Percentiles rank a stretch among this genome's conserved stretches.
These are phyloP conservation scores for Saturnispora ahearnii DNA, from an alignment of 805 yeast species.

Conservation along the genomic window DNA sequence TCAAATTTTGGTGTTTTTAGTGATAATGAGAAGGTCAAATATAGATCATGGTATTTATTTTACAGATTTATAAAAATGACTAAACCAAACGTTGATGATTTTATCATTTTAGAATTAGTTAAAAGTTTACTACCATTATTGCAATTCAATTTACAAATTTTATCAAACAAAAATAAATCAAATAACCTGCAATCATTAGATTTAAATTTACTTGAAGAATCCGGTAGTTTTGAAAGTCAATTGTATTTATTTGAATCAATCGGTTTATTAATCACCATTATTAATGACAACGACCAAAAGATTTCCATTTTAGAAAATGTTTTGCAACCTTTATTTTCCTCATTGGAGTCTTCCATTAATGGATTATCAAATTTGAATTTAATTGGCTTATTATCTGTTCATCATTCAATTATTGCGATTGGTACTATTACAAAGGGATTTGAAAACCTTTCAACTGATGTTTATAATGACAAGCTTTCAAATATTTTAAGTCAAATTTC, in stretches of 20 bases:
- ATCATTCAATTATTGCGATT: conserved; percentile 78
- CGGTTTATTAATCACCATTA: conserved; percentile 60
- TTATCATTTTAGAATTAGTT: conserved; percentile 47
- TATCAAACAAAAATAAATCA: conserved; percentile 19
- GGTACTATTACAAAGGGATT: conserved; percentile 88
- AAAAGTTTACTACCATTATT: conserved; percentile 54
- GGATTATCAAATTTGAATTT: conserved; percentile 29
- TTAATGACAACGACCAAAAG: conserved; percentile 36
- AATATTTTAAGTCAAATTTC: conserved; percentile 36
- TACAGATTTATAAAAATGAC: conserved; percentile 73
- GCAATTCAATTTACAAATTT: conserved; percentile 47
- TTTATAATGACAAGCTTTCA: conserved; percentile 26
- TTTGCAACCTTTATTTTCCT: conserved; percentile 65
- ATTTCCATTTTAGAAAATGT: conserved; percentile 51
- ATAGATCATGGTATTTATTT: conserved; percentile 86
- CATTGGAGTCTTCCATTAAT: conserved; percentile 56
- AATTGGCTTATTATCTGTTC: conserved; percentile 58
- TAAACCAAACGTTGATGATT: conserved; percentile 50
- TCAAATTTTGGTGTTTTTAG: conserved; percentile 78
- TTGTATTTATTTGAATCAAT: conserved; percentile 76
- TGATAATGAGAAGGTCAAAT: conserved; percentile 60
- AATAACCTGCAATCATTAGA: conserved; percentile 19
- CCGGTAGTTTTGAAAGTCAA: conserved; percentile 66
- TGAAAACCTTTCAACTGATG: conserved; percentile 32
- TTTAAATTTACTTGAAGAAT: conserved; percentile 38